These are phyloP conservation scores for Pelargonium myrrhifolium DNA, from an alignment of 441 rosid genomes.

Conservation along the genomic window DNA sequence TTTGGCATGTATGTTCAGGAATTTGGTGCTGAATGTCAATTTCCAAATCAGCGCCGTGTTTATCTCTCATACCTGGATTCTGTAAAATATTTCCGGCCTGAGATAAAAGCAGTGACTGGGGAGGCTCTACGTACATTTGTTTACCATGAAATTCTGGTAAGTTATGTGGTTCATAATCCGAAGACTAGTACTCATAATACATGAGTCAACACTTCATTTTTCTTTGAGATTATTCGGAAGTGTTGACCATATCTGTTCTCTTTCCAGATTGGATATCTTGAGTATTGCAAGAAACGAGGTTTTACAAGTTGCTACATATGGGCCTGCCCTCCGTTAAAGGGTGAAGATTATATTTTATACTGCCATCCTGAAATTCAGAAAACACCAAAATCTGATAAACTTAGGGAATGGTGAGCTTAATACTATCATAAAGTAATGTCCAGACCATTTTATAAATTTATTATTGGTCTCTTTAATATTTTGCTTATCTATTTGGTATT, in stretches of 20 bases:
- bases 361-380: slow-evolving; percentile 99
- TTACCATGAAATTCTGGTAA: slow-evolving; percentile 96
- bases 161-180: slow-evolving; percentile 7
- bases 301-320: slow-evolving; percentile 99
- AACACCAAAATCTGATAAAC: slow-evolving; percentile 97
- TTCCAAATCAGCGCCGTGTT: slow-evolving; percentile 48
- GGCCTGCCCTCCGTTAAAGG: slow-evolving; percentile 99
- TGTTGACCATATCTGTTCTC: slow-evolving; percentile 8
- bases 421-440: neutral
- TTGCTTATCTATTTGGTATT: slow-evolving; percentile 13
- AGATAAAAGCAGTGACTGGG: slow-evolving; percentile 82
- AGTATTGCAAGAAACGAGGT: slow-evolving; percentile 96
- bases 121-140: slow-evolving; percentile 98
- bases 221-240: slow-evolving; percentile 10
- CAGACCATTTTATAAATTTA: neutral
- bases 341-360: slow-evolving; percentile 95
- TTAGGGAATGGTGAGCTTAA: slow-evolving; percentile 80
- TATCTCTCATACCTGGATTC: slow-evolving; percentile 49
- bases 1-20: slow-evolving; percentile 90
- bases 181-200: neutral
- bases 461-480: neutral
- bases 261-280: slow-evolving; percentile 91
- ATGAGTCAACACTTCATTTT: neutral
- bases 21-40: slow-evolving; percentile 45
- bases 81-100: slow-evolving; percentile 64